phyloP scores from a whole-genome alignment of 2,329 filamentous ascomycete species.

The Karstenula rhodostoma region DNA sequence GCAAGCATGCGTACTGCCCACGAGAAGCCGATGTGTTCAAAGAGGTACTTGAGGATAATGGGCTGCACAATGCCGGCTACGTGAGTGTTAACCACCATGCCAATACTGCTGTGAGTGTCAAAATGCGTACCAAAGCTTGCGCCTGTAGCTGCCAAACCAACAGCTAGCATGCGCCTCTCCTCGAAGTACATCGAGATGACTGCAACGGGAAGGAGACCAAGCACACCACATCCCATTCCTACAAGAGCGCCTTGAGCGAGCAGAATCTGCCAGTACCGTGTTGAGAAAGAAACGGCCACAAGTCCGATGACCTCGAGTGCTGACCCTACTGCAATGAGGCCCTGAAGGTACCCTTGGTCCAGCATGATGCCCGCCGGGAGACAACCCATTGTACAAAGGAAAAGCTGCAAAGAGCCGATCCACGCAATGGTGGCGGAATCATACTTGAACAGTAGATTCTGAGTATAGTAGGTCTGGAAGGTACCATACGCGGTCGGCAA shows the following conservation, averaged over 20 bases:
- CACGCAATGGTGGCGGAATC: constrained; percentile 46
- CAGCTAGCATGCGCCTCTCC: constrained; percentile 42
- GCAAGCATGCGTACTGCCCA: constrained; percentile 36
- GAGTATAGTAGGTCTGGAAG: too few relatives aligned
- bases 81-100: not conserved
- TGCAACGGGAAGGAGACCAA: too few relatives aligned
- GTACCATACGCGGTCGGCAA: too few relatives aligned
- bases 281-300: constrained; percentile 36
- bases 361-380: constrained; percentile 39
- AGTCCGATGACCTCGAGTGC: constrained; percentile 35
- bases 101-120: not conserved
- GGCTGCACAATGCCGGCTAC: constrained; percentile 47
- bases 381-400: constrained; percentile 45
- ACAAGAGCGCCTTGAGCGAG: too few relatives aligned
- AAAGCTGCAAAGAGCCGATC: constrained; percentile 48
- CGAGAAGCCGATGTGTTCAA: constrained; percentile 40
- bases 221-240: too few relatives aligned
- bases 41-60: constrained; percentile 38
- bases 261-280: too few relatives aligned
- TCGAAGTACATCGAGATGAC: constrained; percentile 38
- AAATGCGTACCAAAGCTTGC: constrained; percentile 26
- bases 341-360: constrained; percentile 42
- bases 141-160: constrained; percentile 44
- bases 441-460: constrained; percentile 24
- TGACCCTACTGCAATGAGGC: constrained; percentile 41